Conservation (phyloP, 2,329 filamentous ascomycete genomes). For the Exophiala sideris region DNA sequence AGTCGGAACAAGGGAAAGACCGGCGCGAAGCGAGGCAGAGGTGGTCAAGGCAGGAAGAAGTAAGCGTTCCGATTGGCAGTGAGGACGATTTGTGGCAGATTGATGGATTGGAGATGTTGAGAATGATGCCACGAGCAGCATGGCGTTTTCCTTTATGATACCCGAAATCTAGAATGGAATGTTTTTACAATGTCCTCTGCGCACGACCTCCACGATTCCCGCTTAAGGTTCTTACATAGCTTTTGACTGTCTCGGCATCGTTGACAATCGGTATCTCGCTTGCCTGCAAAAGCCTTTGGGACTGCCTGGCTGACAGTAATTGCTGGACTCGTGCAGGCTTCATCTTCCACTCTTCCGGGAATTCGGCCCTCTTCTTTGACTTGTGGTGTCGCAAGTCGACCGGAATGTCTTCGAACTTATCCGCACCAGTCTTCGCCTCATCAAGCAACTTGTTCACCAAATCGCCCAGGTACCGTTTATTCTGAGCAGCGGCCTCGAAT, state of each 20-base stretch:
- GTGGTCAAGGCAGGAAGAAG: background rate
- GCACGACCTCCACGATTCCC: background rate
- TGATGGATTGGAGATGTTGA: background rate
- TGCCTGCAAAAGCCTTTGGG: slow-evolving; percentile 56
- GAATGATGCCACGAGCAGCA: no score
- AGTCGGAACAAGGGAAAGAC: background rate
- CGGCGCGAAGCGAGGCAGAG: background rate
- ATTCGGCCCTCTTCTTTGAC: slow-evolving; percentile 63
- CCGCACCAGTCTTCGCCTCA: slow-evolving; percentile 71
- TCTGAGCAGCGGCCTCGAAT: slow-evolving; percentile 85
- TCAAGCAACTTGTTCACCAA: slow-evolving; percentile 68
- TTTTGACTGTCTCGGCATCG: slow-evolving; percentile 21
- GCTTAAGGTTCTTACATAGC: slow-evolving; percentile 16
- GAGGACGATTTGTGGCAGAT: background rate
- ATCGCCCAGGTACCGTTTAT: slow-evolving; percentile 90
- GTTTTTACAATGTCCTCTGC: slow-evolving; percentile 14
- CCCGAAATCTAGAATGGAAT: background rate
- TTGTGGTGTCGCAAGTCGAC: slow-evolving; percentile 84
- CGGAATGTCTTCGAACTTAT: slow-evolving; percentile 85
- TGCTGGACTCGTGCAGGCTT: slow-evolving; percentile 41
- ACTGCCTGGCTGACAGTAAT: slow-evolving; percentile 48
- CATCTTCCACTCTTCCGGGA: slow-evolving; percentile 81
- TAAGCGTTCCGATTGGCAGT: background rate
- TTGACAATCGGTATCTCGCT: slow-evolving; percentile 32
- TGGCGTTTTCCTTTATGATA: no score